Evolutionary conservation across 225 moss, liverwort and hornwort species (phyloP), one percentile per base, ranked within the genome.

Genomic region (Pseudoscleropodium purum): DNA sequence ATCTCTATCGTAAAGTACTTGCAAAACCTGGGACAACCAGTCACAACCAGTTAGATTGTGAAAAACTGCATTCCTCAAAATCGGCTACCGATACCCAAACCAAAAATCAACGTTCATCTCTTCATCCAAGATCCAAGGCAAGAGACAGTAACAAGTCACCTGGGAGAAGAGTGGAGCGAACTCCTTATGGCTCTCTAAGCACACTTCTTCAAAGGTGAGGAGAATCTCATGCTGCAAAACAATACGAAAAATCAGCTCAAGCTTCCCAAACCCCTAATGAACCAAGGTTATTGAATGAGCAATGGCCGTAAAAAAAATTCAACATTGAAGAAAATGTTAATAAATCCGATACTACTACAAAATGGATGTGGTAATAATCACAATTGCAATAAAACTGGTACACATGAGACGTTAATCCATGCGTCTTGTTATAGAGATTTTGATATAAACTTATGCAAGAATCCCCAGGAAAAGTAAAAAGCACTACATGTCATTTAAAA

Each of bases 181-280:
- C n/a, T 97, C 99, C 89, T 92, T 96, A 8, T 92, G 95, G 56
- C 94, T 94, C 66, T 93, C 95, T 69, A 89, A 84, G 87, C 96
- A 99, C 83, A 99, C 91, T 84, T 99, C 99, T 91, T 99, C 99
- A 86, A 99, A 97, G 73, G 93, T 93, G 37, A 97, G 95, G 47
- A 99, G 96, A 77, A 99, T 95, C 91, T 99, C 99, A 92, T 97
- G 92, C 99, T 99, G 95, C 93, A 81, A 95, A 91, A 91, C 63
- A 88, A 29, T n/a, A 85, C 65, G 18, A 80, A 41, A 85, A 88
- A 81, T 88, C 88, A 89, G 59, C 63, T 75, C 33, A 31, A 76
- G 75, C 36, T 45, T 67, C 30, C 14, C 68, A 43, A 87, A 81
- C 51, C 51, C 51, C 51, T 64, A 37, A 79, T 52, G 84, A 84